These are phyloP conservation scores for Leucaena leucocephala DNA, from an alignment of 306 rosid genomes.

Conservation along the genomic window DNA sequence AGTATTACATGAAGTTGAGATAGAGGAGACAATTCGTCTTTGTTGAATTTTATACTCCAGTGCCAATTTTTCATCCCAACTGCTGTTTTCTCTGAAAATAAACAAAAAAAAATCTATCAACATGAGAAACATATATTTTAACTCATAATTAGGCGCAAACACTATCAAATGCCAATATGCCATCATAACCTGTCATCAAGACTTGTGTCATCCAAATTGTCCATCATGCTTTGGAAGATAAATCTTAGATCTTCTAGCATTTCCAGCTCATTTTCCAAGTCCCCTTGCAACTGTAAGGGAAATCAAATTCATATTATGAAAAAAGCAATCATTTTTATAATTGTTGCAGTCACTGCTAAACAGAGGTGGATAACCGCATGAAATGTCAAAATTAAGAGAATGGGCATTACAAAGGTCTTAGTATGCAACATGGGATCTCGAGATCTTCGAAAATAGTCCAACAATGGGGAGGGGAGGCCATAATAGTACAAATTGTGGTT, in stretches of 20 bases:
- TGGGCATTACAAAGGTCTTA: constrained; percentile 56
- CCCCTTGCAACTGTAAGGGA: constrained; percentile 59
- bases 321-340: not conserved
- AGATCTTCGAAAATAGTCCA: constrained; percentile 70
- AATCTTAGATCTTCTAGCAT: constrained; percentile 54
- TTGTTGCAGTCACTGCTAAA: not conserved
- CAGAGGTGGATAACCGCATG: constrained; percentile 11
- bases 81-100: constrained; percentile 48
- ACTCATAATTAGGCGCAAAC: not conserved
- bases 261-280: constrained; percentile 72
- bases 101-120: not conserved
- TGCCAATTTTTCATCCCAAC: constrained; percentile 75
- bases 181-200: constrained; percentile 58
- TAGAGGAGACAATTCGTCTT: constrained; percentile 60
- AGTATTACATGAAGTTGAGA: constrained; percentile 52
- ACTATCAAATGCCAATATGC: not conserved
- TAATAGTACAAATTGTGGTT: constrained; percentile 58
- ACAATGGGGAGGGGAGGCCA: constrained; percentile 74
- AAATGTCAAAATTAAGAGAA: constrained; percentile 23
- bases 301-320: constrained; percentile 7
- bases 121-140: constrained; percentile 10
- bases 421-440: constrained; percentile 43
- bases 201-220: constrained; percentile 54
- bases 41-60: constrained; percentile 53
- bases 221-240: constrained; percentile 60